Base-by-base conservation (phyloP, 1,139 yeast genomes). In the Schizosaccharomyces versatilis region DNA sequence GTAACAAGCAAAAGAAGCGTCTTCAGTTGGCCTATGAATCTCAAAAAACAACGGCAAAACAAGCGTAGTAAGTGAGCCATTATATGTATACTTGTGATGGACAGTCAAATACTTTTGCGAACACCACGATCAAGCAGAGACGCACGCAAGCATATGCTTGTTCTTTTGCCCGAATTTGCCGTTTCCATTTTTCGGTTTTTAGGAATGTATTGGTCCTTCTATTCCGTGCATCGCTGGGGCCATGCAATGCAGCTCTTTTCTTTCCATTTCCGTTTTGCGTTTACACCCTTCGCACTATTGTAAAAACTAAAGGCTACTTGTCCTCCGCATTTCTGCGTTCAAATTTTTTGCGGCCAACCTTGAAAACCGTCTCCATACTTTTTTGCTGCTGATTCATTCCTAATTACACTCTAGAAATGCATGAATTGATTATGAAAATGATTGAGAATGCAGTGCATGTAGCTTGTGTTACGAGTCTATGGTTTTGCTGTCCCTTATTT, bases 1-100 rank as follows among this genome's bases (percentile, higher is more conserved):
- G 54, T 6, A 47, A 51, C 32, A 47, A 54, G 49, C 56, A 54
- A 24, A 41, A 42, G 15, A 36, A 40, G 36, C 40, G 53, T 7
- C 36, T 51, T 24, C 52, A 48, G 12, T 15, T 15, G 12, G 40
- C 14, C 39, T n/a, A 15, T 24, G 52, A 48, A 19, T 48, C 52
- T 7, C 14, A 48, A 36, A 17, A 48, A 24, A 19, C 15, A 17
- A 15, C 12, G 10, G 48, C 24, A 15, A 19, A 15, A 2, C 32
- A 24, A 15, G 42, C 42, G 42, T 14, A 40, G 42, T 15, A 14
- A 9, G 14, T 40, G 42, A 9, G 8, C 15, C 15, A 15, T 14
- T 15, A 15, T 14, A 14, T 15, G 7, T 14, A 15, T 14, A 40
- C 15, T 40, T 14, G 42, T 14, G 42, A 40, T 40, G 42, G 14